phyloP scores from a whole-genome alignment of 345 rosid species.

The Nasturtium officinale region DNA sequence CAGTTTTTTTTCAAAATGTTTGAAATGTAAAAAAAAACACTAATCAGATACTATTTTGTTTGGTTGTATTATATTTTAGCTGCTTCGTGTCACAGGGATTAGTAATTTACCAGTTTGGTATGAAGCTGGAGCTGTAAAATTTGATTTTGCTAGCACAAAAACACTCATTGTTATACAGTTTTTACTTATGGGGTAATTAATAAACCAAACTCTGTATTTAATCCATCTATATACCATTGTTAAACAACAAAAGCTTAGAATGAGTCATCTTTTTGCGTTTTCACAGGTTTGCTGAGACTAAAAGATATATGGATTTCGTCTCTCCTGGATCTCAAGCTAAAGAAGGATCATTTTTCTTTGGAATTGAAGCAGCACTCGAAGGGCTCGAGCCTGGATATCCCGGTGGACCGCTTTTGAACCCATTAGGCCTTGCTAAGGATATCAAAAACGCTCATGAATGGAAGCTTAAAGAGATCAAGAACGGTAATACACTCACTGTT shows the following conservation, averaged over 20 bases:
- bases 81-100: slow-evolving; percentile 76
- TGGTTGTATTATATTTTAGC: slow-evolving; percentile 50
- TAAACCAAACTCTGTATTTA: background rate
- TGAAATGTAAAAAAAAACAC: background rate
- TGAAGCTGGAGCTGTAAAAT: slow-evolving; percentile 89
- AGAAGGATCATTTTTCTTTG: slow-evolving; percentile 86
- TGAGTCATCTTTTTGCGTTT: background rate
- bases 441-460: slow-evolving; percentile 59
- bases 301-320: slow-evolving; percentile 81
- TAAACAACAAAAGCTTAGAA: background rate
- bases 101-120: slow-evolving; percentile 84
- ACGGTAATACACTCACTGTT: slow-evolving; percentile 49
- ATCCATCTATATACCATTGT: background rate
- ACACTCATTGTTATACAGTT: slow-evolving; percentile 76
- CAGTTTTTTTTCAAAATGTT: background rate
- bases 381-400: slow-evolving; percentile 96
- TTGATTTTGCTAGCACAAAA: slow-evolving; percentile 65
- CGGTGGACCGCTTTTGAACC: slow-evolving; percentile 91
- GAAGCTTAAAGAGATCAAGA: slow-evolving; percentile 95
- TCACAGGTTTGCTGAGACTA: slow-evolving; percentile 79
- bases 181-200: slow-evolving; percentile 85
- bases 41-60: slow-evolving; percentile 5
- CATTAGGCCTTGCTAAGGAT: slow-evolving; percentile 90
- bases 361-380: slow-evolving; percentile 75
- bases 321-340: slow-evolving; percentile 85